Base-by-base conservation (phyloP, 208 protist genomes). In the Blechomonas ayalai region DNA sequence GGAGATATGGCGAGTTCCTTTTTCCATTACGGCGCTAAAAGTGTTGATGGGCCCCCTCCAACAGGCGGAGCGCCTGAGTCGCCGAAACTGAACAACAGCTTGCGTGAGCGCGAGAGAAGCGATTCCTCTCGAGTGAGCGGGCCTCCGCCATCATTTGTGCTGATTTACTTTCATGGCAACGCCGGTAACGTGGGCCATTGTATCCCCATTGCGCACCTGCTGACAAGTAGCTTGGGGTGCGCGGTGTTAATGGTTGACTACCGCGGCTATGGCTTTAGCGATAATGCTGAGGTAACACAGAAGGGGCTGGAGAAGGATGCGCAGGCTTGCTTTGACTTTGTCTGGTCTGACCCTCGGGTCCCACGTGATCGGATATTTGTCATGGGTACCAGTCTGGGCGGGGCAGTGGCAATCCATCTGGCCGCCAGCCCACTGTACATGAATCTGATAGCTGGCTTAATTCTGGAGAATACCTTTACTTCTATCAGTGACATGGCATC, bases 161-260 rank as follows among this genome's bases (percentile, higher is more conserved):
- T 95, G 36, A 59, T 96, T 12, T 92, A 92, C 65, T 96, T 95
- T 48, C 86, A 96, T 52, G 90, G 90, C 31, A 95, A 96, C 39
- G 83, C 90, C 2, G 87, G 90, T 20, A 96, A 96, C 58, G 84
- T 92, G 8, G 85, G 85, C 18, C 84, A 96, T 52, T 72, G 86
- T 28, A 67, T 96, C 8, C 67, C 60, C 2, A 60, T 90, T 40
- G 84, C 83, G 7, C 35, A 54, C 24, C 36, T 73, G 22, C 57
- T 95, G 8, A 61, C 80, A 10, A 29, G 53, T 13, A 43, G 59
- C 8, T 45, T 83, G 22, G 47, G 56, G 3, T 90, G 80, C 57
- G 77, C 70, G 7, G 76, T 96, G 28, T 54, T 96, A 35, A 82
- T 95, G 80, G 50, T 94, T 12, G 84, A 94, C 56, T 96, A 96